Evolutionary conservation across 129 eudicot genomes (phyloP).

Genomic region (Saposhnikovia divaricata): DNA sequence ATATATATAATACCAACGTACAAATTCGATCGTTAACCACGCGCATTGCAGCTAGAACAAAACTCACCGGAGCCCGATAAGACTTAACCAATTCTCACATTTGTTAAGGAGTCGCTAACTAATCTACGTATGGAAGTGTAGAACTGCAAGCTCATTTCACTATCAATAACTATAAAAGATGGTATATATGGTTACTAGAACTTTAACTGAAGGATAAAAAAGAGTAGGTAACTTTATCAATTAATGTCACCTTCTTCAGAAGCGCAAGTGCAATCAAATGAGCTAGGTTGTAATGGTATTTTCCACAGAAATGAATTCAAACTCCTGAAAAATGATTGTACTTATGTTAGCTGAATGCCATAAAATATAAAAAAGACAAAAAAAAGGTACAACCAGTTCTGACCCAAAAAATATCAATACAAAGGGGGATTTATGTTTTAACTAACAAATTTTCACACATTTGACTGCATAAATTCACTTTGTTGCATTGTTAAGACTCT

Average conservation of each 20-base stretch:
- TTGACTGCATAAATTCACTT: not conserved
- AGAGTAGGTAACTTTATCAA: constrained; percentile 27
- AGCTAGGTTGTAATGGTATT: constrained; percentile 27
- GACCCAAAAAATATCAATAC: not conserved
- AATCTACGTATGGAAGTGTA: constrained; percentile 12
- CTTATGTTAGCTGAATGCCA: constrained; percentile 16
- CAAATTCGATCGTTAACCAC: not conserved
- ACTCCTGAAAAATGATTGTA: constrained; percentile 39
- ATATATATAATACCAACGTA: constrained; percentile 4
- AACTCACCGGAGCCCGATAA: not conserved
- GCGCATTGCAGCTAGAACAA: not conserved
- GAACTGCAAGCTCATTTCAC: constrained; percentile 28
- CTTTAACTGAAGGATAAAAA: constrained; percentile 33
- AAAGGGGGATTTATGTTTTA: not conserved
- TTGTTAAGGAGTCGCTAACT: constrained; percentile 25
- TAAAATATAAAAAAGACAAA: not conserved
- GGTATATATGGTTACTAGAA: constrained; percentile 24
- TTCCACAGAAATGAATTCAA: constrained; percentile 40
- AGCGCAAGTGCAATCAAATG: constrained; percentile 17
- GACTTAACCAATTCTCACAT: constrained; percentile 29
- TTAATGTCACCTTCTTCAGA: constrained; percentile 31
- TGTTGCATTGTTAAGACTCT: not conserved
- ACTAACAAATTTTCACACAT: not conserved
- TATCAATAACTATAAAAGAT: constrained; percentile 22
- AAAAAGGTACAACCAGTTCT: not conserved